Evolutionary conservation across 805 yeast species (phyloP), one percentile per base, ranked within the genome.

Genomic region (Candida rishiriensis): DNA sequence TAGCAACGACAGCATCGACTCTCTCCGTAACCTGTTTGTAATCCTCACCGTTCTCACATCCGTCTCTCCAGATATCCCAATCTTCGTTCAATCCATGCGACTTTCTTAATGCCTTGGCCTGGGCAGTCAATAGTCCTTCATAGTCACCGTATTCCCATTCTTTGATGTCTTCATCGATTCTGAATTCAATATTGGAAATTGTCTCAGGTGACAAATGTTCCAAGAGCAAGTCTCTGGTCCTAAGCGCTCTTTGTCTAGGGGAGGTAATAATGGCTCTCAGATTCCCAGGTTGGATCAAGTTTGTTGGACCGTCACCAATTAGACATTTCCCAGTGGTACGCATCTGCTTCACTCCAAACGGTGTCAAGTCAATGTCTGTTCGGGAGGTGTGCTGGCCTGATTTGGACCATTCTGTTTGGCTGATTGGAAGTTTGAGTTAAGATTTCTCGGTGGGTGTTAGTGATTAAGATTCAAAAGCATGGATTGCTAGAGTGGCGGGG

Each of bases 81-180:
- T 52, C 52, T 7, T 57, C 56, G 11, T 65, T 50, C 34, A 85
- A 64, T 0, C 93, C 95, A 43, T 82, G 72, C 28, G 66, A 54
- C 26, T 67, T 66, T 60, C 96, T 78, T 52, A 79, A 64, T 12
- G 70, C 76, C 36, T 73, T 67, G 61, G 90, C 88, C 55, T 90
- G 79, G 7, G 68, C 61, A 2, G 96, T 85, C 45, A 74, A 60
- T 52, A 81, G 64, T 5, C 98, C 98, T 70, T 91, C 98, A 63
- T 91, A 91, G 59, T 87, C 93, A 53, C 98, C 98, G 57, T 91
- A 91, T 53, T 88, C 95, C 97, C 97, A 91, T 66, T 91, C 98
- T 54, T 93, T 76, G 40, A 89, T 65, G 56, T 88, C 89, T 39
- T 85, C 79, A 50, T 81, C 83, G 15, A 73, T 72, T 45, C 69